Evolutionary conservation across 805 yeast species (phyloP).

Genomic region (Candida sakaeoensis): DNA sequence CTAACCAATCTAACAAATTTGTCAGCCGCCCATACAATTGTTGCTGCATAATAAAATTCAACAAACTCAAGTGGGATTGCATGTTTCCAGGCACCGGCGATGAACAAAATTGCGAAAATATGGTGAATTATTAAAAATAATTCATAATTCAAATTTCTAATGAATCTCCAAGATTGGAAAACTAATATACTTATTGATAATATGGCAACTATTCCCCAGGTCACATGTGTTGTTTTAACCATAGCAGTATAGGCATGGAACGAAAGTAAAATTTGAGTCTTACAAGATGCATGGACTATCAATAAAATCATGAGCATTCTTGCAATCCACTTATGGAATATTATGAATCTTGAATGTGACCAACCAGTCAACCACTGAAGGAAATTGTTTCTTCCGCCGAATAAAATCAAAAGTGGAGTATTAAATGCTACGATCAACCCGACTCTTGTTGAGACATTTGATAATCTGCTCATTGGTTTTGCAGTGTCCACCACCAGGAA

Average conservation of each 20-base stretch:
- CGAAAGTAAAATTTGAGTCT: slow-evolving; percentile 8
- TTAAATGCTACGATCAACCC: slow-evolving; percentile 49
- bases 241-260: slow-evolving; percentile 10
- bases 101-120: slow-evolving; percentile 37
- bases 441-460: slow-evolving; percentile 52
- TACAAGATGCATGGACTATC: slow-evolving; percentile 37
- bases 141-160: slow-evolving; percentile 59
- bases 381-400: slow-evolving; percentile 73
- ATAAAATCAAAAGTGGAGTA: slow-evolving; percentile 55
- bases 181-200: slow-evolving; percentile 38
- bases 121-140: slow-evolving; percentile 31
- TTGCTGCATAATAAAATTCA: slow-evolving; percentile 24
- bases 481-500: slow-evolving; percentile 45
- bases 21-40: slow-evolving; percentile 37
- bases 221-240: slow-evolving; percentile 13
- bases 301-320: slow-evolving; percentile 42
- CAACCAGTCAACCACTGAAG: slow-evolving; percentile 56
- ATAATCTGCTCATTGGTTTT: slow-evolving; percentile 49
- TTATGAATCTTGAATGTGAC: slow-evolving; percentile 47
- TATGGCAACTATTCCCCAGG: slow-evolving; percentile 27
- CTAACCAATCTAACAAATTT: slow-evolving; percentile 29
- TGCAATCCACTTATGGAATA: slow-evolving; percentile 57
- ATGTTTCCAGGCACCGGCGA: slow-evolving; percentile 58
- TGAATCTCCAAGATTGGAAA: slow-evolving; percentile 45
- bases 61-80: slow-evolving; percentile 22